Conservation (phyloP, 768 basidiomycete genomes). For the Hortiboletus flavorubellus region DNA sequence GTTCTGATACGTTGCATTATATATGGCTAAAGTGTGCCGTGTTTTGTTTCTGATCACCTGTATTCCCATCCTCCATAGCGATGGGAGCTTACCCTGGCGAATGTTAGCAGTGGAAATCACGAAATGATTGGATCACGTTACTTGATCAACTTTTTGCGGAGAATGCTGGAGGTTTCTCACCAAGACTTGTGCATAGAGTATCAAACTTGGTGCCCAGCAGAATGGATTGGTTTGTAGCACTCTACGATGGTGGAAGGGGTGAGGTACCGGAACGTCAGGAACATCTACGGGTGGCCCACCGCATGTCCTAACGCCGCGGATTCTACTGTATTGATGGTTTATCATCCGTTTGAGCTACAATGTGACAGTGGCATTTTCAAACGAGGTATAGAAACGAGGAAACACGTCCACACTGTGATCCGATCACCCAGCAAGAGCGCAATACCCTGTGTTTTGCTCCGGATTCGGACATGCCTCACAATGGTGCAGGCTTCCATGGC, state of each 20-base stretch:
- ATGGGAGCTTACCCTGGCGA: background rate
- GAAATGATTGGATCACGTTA: background rate
- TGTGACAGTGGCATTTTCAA: background rate
- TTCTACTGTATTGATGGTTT: conserved; percentile 28
- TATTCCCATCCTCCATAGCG: background rate
- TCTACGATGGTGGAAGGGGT: background rate
- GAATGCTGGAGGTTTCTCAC: background rate
- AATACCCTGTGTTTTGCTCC: conserved; percentile 97
- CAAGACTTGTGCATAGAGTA: background rate
- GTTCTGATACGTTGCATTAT: background rate
- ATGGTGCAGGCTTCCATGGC: conserved; percentile 73
- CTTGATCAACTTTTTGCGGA: background rate
- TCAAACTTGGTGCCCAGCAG: background rate
- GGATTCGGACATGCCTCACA: conserved; percentile 91
- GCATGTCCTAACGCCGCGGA: background rate
- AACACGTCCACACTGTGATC: conserved; percentile 58
- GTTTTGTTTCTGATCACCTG: background rate
- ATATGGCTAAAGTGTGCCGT: background rate
- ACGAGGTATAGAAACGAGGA: background rate
- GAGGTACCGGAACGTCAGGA: background rate
- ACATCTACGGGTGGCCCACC: background rate
- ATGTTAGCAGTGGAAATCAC: background rate
- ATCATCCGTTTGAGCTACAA: conserved; percentile 41
- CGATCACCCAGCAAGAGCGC: conserved; percentile 91
- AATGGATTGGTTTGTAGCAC: background rate